A percentile compares a stretch with the other conserved stretches of the same genome.
These are phyloP conservation scores for Aspergillus vadensis DNA, from an alignment of 2,329 filamentous ascomycete species.

Conservation along the genomic window DNA sequence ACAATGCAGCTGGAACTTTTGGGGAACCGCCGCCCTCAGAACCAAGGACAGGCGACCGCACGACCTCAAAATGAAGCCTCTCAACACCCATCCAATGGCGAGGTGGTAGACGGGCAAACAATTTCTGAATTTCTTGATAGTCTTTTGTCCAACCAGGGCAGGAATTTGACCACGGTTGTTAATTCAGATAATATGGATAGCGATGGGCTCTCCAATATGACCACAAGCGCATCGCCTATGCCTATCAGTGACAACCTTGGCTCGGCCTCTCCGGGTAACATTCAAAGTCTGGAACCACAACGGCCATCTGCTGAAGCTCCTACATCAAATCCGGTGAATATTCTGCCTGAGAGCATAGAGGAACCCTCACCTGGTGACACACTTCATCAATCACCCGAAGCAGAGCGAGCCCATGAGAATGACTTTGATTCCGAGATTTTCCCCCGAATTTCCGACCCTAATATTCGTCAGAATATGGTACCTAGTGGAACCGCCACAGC, in stretches of 20 bases:
- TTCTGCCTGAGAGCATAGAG: slow-evolving; percentile 36
- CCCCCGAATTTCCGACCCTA: slow-evolving; percentile 23
- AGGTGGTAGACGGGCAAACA: slow-evolving; percentile 27
- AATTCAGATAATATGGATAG: slow-evolving; percentile 23
- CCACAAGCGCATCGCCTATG: slow-evolving; percentile 20
- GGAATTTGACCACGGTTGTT: slow-evolving; percentile 20
- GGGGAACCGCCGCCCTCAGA: slow-evolving; percentile 32
- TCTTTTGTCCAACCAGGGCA: slow-evolving; percentile 34
- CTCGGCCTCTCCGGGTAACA: slow-evolving; percentile 5
- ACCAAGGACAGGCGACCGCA: slow-evolving; percentile 21
- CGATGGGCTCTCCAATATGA: slow-evolving; percentile 28
- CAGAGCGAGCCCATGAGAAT: slow-evolving; percentile 16
- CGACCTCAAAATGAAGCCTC: slow-evolving; percentile 17
- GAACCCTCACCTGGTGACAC: slow-evolving; percentile 30
- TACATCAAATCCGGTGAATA: slow-evolving; percentile 21
- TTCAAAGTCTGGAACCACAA: slow-evolving; percentile 12
- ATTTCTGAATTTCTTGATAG: slow-evolving; percentile 41
- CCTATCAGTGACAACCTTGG: slow-evolving; percentile 15
- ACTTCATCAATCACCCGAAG: slow-evolving; percentile 16
- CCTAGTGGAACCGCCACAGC: slow-evolving; percentile 19
- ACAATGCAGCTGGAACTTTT: slow-evolving; percentile 49
- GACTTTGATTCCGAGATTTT: slow-evolving; percentile 18
- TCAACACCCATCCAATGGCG: slow-evolving; percentile 17
- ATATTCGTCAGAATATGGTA: slow-evolving; percentile 18
- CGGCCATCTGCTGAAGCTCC: slow-evolving; percentile 15